A percentile compares a stretch with the other conserved stretches of the same genome.
These are phyloP conservation scores for Nitzschia putrida DNA, from an alignment of 108 stramenopile species.

Conservation along the genomic window DNA sequence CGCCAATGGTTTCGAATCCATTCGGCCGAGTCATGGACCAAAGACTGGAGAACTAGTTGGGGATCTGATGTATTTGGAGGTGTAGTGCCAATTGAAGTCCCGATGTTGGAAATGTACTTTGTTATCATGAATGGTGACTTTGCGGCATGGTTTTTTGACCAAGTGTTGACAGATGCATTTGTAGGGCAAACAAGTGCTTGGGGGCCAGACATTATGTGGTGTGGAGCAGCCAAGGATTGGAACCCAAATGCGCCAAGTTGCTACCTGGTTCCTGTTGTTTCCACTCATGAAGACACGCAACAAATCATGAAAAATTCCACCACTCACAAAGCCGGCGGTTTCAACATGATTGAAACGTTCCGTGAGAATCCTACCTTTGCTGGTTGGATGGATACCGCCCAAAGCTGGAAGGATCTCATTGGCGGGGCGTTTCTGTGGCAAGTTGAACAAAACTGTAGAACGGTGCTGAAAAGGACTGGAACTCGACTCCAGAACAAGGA, in stretches of 20 bases:
- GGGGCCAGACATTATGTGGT: slow-evolving; percentile 24
- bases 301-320: slow-evolving; percentile 3
- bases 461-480: not conserved
- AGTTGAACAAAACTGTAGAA: slow-evolving; percentile 2
- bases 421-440: not conserved
- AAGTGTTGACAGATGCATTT: slow-evolving; percentile 6
- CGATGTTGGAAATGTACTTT: slow-evolving; percentile 32
- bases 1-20: slow-evolving; percentile 15
- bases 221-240: slow-evolving; percentile 19
- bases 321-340: not conserved
- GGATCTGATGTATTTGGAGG: slow-evolving; percentile 1
- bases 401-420: slow-evolving; percentile 6
- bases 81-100: slow-evolving; percentile 18
- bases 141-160: slow-evolving; percentile 23
- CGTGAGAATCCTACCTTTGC: slow-evolving; percentile 4
- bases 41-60: slow-evolving; percentile 13
- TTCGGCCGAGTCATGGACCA: slow-evolving; percentile 10
- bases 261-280: slow-evolving; percentile 6
- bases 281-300: slow-evolving; percentile 11
- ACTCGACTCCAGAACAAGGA: too few relatives aligned
- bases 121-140: slow-evolving; percentile 30
- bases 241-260: slow-evolving; percentile 7
- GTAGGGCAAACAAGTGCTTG: slow-evolving; percentile 6
- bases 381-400: slow-evolving; percentile 1
- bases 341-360: slow-evolving; percentile 6